Evolutionary conservation across 2,329 filamentous ascomycete species (phyloP).

Genomic region (Myriosclerotinia curreyana): DNA sequence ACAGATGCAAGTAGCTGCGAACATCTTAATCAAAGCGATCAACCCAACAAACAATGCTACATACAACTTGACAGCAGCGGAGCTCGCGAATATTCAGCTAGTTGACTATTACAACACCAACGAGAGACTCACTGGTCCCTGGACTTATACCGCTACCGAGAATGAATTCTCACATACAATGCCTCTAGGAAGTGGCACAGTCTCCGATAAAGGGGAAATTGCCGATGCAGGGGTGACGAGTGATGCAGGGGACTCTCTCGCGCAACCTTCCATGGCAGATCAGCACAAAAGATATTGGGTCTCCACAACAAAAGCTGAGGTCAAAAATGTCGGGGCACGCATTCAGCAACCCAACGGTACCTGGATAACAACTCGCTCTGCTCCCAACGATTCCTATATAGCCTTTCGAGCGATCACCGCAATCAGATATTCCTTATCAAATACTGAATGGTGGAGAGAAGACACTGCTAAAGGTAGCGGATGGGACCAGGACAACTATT

Average conservation of each 20-base stretch:
- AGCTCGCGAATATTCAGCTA: slow-evolving; percentile 2
- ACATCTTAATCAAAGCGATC: slow-evolving; percentile 15
- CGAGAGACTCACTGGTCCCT: neutral
- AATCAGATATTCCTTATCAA: neutral
- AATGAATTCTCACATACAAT: slow-evolving; percentile 15
- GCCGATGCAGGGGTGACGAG: neutral
- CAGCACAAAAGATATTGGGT: slow-evolving; percentile 8
- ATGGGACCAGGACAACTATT: slow-evolving; percentile 18
- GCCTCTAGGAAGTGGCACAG: neutral
- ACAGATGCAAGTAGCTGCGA: slow-evolving; percentile 5
- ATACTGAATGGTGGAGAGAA: neutral
- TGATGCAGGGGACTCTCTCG: too few relatives aligned
- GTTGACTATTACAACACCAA: slow-evolving; percentile 13
- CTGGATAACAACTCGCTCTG: neutral
- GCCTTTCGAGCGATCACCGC: neutral
- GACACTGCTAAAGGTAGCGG: neutral
- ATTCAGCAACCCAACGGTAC: neutral
- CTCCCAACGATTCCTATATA: neutral
- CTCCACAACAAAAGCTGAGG: slow-evolving; percentile 2
- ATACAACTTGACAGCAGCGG: neutral
- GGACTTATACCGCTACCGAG: slow-evolving; percentile 1
- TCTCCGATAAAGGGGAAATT: neutral
- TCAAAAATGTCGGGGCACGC: slow-evolving; percentile 5
- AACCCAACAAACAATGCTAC: neutral
- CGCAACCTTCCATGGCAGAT: neutral